phyloP scores from a whole-genome alignment of 331 rosid species.

The Prunus yedoensis region DNA sequence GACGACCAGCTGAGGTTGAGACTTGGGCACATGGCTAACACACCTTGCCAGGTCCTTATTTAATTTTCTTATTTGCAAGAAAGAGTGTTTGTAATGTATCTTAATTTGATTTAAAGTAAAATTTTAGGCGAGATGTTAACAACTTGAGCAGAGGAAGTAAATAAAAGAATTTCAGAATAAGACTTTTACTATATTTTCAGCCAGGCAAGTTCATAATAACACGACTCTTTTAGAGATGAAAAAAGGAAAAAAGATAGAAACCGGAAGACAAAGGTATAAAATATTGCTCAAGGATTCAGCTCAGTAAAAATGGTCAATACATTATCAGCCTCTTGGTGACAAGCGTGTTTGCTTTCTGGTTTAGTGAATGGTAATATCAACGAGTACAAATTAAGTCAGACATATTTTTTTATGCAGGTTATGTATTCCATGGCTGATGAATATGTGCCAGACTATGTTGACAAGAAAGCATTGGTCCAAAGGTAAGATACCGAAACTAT shows the following conservation, averaged over 20 bases:
- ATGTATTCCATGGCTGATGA: conserved; percentile 95
- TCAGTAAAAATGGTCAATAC: background rate
- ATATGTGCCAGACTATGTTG: conserved; percentile 92
- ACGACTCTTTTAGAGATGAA: background rate
- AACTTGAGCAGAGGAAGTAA: background rate
- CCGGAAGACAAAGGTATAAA: background rate
- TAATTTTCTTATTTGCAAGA: conserved; percentile 5
- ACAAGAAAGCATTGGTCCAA: conserved; percentile 78
- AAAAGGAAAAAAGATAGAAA: background rate
- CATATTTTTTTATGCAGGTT: conserved; percentile 53
- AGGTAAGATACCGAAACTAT: conserved; percentile 48
- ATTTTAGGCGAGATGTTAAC: conserved; percentile 3
- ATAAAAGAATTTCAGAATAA: background rate
- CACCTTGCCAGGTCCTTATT: conserved; percentile 78
- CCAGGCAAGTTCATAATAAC: background rate
- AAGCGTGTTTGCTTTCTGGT: background rate
- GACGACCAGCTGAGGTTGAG: conserved; percentile 86
- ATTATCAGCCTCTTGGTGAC: background rate
- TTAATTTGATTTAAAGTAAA: background rate
- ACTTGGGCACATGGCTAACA: conserved; percentile 91
- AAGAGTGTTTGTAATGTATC: conserved; percentile 5
- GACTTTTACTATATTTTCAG: background rate
- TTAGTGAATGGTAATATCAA: background rate
- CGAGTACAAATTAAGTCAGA: conserved; percentile 2
- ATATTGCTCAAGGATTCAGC: background rate